phyloP scores from a whole-genome alignment of 2,329 filamentous ascomycete species.

The Pseudocercospora vitis region DNA sequence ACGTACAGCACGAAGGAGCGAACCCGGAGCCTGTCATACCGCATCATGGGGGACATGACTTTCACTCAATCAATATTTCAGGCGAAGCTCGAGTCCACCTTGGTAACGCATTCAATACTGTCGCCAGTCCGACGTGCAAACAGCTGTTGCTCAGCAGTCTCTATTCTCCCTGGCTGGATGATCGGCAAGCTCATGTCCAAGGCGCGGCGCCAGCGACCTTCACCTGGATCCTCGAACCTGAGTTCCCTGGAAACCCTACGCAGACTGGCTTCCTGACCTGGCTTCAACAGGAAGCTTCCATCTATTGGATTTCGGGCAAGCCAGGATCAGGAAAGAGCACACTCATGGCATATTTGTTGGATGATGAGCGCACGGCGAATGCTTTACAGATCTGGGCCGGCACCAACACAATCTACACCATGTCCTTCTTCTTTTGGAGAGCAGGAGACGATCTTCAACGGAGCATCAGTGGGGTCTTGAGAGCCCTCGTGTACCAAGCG shows the following conservation, averaged over 20 bases:
- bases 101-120: not conserved
- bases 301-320: constrained; percentile 21
- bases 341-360: constrained; percentile 13
- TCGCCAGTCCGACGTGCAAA: too few species aligned
- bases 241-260: too few species aligned
- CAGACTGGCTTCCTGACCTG: not conserved
- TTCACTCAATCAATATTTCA: not conserved
- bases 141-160: too few species aligned
- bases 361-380: not conserved
- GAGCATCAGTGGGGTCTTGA: too few species aligned
- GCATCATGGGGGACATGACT: too few species aligned
- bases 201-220: too few species aligned
- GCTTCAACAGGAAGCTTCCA: not conserved
- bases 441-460: not conserved
- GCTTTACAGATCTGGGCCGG: not conserved
- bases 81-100: constrained; percentile 1
- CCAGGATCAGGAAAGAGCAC: constrained; percentile 22
- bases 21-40: too few species aligned
- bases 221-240: too few species aligned
- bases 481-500: not conserved
- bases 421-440: not conserved
- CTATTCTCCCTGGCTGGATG: too few species aligned
- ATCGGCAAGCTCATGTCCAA: too few species aligned
- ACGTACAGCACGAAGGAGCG: too few species aligned
- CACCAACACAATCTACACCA: too few species aligned